Conservation (phyloP, 2,329 filamentous ascomycete genomes). For the Pseudocercospora cruenta region DNA sequence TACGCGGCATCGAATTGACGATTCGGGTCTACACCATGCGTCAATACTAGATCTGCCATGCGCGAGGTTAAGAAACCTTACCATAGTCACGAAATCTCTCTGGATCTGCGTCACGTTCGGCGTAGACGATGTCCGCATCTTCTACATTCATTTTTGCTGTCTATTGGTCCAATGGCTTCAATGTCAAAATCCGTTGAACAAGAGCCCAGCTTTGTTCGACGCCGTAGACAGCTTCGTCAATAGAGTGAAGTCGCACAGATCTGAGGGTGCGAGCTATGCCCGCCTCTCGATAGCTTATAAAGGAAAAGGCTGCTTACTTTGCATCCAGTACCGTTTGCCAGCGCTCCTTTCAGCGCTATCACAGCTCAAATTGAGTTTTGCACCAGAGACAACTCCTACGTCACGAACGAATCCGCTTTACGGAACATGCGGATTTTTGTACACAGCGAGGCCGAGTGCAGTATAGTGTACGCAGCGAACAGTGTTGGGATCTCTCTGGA, state of each 20-base stretch:
- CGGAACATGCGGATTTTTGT: background rate
- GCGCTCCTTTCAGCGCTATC: background rate
- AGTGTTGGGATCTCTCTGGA: background rate
- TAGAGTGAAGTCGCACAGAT: background rate
- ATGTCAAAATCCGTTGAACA: background rate
- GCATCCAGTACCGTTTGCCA: background rate
- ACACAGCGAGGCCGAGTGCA: background rate
- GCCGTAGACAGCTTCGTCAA: background rate
- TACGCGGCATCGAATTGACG: slow-evolving; percentile 6
- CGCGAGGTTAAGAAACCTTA: background rate
- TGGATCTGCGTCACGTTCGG: slow-evolving; percentile 60
- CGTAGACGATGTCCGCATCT: slow-evolving; percentile 58
- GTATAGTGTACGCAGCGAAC: background rate
- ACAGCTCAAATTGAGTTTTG: slow-evolving; percentile 10
- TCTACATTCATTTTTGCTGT: slow-evolving; percentile 51
- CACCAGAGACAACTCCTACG: slow-evolving; percentile 6
- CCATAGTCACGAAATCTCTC: slow-evolving; percentile 36
- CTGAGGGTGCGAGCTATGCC: background rate
- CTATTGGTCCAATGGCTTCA: background rate
- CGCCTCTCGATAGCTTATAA: background rate
- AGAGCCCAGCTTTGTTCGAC: too few relatives aligned
- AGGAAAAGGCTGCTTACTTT: slow-evolving; percentile 2
- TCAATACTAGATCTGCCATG: background rate
- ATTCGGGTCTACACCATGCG: slow-evolving; percentile 3
- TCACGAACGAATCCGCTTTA: background rate